Percentiles rank a stretch among this genome's conserved stretches.
These are phyloP conservation scores for Ormosia emarginata DNA, from an alignment of 306 rosid genomes.

Conservation along the genomic window DNA sequence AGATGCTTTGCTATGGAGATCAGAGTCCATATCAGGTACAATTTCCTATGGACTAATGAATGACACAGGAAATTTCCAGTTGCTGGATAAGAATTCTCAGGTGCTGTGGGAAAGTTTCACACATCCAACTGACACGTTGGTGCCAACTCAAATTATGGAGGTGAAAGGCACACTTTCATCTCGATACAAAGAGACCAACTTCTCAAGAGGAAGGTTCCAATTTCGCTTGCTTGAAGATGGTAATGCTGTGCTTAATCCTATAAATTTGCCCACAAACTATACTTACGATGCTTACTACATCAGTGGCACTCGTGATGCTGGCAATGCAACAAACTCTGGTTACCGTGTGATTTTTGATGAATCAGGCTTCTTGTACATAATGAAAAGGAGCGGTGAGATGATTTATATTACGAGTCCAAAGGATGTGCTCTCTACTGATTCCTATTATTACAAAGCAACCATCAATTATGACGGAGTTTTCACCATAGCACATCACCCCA, in stretches of 20 bases:
- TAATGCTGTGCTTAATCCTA: conserved; percentile 22
- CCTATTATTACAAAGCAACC: conserved; percentile 37
- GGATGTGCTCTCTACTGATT: background rate
- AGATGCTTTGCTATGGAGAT: conserved; percentile 31
- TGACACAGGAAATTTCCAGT: conserved; percentile 31
- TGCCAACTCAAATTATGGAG: conserved; percentile 40
- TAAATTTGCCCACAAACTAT: conserved; percentile 28
- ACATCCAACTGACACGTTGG: conserved; percentile 46
- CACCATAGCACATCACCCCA: conserved; percentile 27
- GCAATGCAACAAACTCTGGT: conserved; percentile 21
- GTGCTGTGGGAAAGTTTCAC: conserved; percentile 41
- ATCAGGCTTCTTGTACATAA: conserved; percentile 34
- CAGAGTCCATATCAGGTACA: background rate
- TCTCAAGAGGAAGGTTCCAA: conserved; percentile 38
- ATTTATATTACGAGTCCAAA: background rate
- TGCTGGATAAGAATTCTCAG: background rate
- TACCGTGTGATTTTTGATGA: conserved; percentile 26
- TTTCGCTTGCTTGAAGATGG: conserved; percentile 37
- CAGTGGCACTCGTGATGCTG: background rate
- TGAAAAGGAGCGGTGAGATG: conserved; percentile 19
- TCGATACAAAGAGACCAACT: conserved; percentile 24
- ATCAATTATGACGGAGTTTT: conserved; percentile 52
- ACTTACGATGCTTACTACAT: conserved; percentile 3
- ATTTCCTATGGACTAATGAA: conserved; percentile 6
- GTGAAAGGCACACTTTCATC: conserved; percentile 27